A percentile compares a stretch with the other conserved stretches of the same genome.
These are phyloP conservation scores for Trichoderma asperellum DNA, from an alignment of 2,329 filamentous ascomycete genomes.

Conservation along the genomic window DNA sequence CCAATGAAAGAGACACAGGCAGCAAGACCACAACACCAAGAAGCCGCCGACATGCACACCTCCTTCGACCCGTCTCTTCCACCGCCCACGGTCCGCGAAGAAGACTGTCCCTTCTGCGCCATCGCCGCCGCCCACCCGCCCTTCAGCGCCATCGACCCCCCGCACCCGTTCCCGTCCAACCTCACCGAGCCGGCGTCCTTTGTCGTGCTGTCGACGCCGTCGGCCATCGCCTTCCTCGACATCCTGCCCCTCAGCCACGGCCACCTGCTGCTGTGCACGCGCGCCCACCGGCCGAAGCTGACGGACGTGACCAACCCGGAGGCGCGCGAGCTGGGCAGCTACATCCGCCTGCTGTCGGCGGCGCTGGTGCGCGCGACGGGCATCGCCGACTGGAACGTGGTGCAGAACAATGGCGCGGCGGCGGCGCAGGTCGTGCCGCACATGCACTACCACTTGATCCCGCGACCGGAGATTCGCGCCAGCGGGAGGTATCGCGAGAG, in stretches of 20 bases:
- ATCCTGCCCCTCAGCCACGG: conserved; percentile 85
- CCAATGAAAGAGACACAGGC: background rate
- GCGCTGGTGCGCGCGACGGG: conserved; percentile 72
- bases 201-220: conserved; percentile 75
- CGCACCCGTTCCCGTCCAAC: conserved; percentile 40
- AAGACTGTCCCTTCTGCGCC: conserved; percentile 64
- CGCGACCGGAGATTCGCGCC: conserved; percentile 69
- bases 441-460: conserved; percentile 94
- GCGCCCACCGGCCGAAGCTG: conserved; percentile 77
- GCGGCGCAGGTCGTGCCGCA: conserved; percentile 93
- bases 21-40: background rate
- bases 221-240: conserved; percentile 86
- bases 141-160: conserved; percentile 51
- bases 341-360: conserved; percentile 72
- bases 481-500: conserved; percentile 60
- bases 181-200: conserved; percentile 54
- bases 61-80: conserved; percentile 45
- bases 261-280: conserved; percentile 81
- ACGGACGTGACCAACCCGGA: conserved; percentile 68
- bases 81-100: conserved; percentile 36
- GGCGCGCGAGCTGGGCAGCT: conserved; percentile 67
- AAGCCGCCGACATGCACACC: conserved; percentile 12
- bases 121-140: conserved; percentile 57
- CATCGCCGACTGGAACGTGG: conserved; percentile 88
- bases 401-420: conserved; percentile 91